Evolutionary conservation across 2,329 filamentous ascomycete genomes (phyloP).

Genomic region (Pseudohalonectria lignicola): DNA sequence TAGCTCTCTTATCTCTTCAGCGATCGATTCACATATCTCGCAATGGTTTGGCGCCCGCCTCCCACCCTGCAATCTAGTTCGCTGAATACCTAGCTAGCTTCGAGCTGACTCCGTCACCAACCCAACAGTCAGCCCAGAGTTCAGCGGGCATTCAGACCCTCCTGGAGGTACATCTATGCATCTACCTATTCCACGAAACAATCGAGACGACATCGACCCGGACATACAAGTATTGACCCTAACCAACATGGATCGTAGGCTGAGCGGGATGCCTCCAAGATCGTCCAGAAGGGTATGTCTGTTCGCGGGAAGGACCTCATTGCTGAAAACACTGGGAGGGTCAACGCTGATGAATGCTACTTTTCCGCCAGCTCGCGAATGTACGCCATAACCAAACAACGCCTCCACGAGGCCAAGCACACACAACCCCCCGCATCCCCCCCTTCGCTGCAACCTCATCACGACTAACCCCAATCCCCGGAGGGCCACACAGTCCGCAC

Average conservation of each 20-base stretch:
- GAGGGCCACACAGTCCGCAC: slow-evolving; percentile 81
- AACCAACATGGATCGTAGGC: too few species aligned
- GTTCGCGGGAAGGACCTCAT: too few species aligned
- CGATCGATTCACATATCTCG: background rate
- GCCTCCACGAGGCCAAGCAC: background rate
- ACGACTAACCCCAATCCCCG: too few species aligned
- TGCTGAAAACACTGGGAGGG: too few species aligned
- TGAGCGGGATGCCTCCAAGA: slow-evolving; percentile 97
- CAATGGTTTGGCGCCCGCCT: slow-evolving; percentile 1
- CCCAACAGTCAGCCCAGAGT: slow-evolving; percentile 82
- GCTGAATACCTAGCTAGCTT: too few species aligned
- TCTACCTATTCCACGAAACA: too few species aligned
- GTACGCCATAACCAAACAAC: slow-evolving; percentile 37
- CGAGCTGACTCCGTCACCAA: background rate
- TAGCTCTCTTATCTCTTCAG: too few species aligned
- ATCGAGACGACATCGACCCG: too few species aligned
- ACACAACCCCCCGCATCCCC: background rate
- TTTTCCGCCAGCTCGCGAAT: slow-evolving; percentile 67
- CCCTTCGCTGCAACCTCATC: background rate
- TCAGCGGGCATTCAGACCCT: slow-evolving; percentile 97
- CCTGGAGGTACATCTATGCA: slow-evolving; percentile 81
- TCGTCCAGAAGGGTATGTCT: slow-evolving; percentile 81
- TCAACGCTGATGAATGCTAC: too few species aligned
- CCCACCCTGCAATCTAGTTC: background rate
- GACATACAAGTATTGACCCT: too few species aligned